Base-by-base conservation (phyloP, 129 eudicot species). In the Rutidosis leptorrhynchoides region DNA sequence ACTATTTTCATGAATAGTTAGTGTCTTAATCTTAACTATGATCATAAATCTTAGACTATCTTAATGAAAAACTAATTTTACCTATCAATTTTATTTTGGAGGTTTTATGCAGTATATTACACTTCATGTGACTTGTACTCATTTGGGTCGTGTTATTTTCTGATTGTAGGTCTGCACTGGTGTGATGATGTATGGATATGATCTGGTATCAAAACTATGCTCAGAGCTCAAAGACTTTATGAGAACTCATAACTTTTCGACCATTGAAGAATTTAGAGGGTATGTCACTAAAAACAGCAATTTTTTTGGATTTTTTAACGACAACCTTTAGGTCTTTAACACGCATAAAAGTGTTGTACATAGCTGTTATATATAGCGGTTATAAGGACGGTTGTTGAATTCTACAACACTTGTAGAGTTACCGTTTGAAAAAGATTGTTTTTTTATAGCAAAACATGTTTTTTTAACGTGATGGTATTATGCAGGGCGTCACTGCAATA, bases 251-350 rank as follows among this genome's bases (percentile, higher is more conserved):
- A 89, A 93, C 72, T 93, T 93, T 70, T 59, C 95, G 10, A 74
- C 99, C 37, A 84, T 93, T 17, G 99, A 93, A 84, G 96, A 93
- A 69, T 93, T 93, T 79, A 79, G 95, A 77, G 99, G 99, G 99
- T 93, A 89, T 42, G 70, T 0, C 27, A 23, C 14, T 70, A 22
- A 21, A 58, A 51, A 55, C 26, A 10, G 6, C 43, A 17, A 5
- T 66, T n/a, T n/a, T n/a, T n/a, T n/a, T n/a, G n/a, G n/a, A n/a
- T n/a, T n/a, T n/a, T n/a, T n/a, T n/a, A n/a, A n/a, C n/a, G n/a
- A n/a, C n/a, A n/a, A n/a, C n/a, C n/a, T n/a, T n/a, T n/a, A n/a
- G n/a, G n/a, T n/a, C n/a, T n/a, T n/a, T n/a, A n/a, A n/a, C n/a
- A n/a, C n/a, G n/a, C n/a, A n/a, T n/a, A n/a, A n/a, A n/a, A n/a